Percentiles rank a stretch among this genome's conserved stretches.
phyloP scores from a whole-genome alignment of 768 basidiomycete species.

The Mycena amicta region DNA sequence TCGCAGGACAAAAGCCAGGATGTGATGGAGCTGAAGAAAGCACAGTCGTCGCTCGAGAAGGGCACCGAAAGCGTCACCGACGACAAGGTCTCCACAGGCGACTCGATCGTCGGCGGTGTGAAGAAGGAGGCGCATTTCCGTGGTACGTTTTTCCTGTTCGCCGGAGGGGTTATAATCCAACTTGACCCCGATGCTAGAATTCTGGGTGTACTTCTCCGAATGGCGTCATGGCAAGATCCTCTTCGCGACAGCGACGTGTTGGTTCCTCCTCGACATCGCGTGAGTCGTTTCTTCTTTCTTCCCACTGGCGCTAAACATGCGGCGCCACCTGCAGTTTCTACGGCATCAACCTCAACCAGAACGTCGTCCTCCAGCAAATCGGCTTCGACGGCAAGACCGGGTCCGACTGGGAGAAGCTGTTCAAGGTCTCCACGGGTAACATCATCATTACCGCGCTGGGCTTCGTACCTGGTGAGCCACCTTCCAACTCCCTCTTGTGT shows the following conservation, averaged over 20 bases:
- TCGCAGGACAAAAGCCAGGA: constrained; percentile 45
- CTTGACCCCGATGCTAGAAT: constrained; percentile 45
- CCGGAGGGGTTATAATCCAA: not conserved
- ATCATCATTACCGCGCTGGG: constrained; percentile 67
- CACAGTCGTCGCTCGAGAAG: constrained; percentile 14
- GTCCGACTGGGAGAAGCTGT: constrained; percentile 64
- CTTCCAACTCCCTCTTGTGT: not conserved
- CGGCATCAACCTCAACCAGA: constrained; percentile 74
- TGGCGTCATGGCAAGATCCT: constrained; percentile 71
- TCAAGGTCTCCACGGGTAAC: constrained; percentile 66
- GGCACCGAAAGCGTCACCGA: constrained; percentile 16
- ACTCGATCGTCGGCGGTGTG: constrained; percentile 24
- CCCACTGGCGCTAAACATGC: not conserved
- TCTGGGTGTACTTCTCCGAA: constrained; percentile 67
- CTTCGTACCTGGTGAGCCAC: constrained; percentile 70
- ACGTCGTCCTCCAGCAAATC: constrained; percentile 74
- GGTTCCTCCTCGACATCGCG: constrained; percentile 81
- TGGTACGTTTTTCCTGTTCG: constrained; percentile 35
- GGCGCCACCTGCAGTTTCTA: constrained; percentile 54
- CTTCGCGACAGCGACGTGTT: constrained; percentile 66
- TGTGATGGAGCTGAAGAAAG: constrained; percentile 30
- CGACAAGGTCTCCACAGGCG: constrained; percentile 1
- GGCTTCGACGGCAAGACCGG: constrained; percentile 63
- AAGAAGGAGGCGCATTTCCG: constrained; percentile 54
- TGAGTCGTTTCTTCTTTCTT: constrained; percentile 34